These are phyloP conservation scores for Pseudozyma thailandica DNA, from an alignment of 1,284 basidiomycete genomes.

Conservation along the genomic window DNA sequence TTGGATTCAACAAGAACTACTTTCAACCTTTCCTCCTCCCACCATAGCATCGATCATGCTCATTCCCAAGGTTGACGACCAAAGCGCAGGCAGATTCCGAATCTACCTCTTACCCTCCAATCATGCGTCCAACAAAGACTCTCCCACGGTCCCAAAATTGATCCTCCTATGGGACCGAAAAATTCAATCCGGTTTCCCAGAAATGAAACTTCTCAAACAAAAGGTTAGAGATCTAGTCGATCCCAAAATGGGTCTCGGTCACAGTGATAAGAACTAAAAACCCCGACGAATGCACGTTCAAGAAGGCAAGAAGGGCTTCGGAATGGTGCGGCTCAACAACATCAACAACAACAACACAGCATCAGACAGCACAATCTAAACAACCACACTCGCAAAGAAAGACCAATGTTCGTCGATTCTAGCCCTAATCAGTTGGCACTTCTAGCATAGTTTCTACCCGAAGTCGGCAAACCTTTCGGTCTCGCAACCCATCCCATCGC, in stretches of 20 bases:
- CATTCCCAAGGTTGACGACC: slow-evolving; percentile 17
- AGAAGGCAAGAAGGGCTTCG: not conserved
- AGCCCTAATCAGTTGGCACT: not conserved
- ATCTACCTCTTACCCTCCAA: slow-evolving; percentile 16
- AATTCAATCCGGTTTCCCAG: slow-evolving; percentile 22
- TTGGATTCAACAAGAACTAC: slow-evolving; percentile 43
- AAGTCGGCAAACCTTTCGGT: slow-evolving; percentile 7
- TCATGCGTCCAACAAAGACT: too few relatives aligned
- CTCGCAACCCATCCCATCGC: slow-evolving; percentile 56
- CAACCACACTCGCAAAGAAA: too few relatives aligned
- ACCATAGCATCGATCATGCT: slow-evolving; percentile 13
- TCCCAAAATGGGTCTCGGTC: slow-evolving; percentile 16
- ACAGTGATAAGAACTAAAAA: slow-evolving; percentile 23
- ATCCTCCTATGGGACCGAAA: slow-evolving; percentile 35
- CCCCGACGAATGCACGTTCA: not conserved
- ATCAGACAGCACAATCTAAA: too few relatives aligned
- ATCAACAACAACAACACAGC: too few relatives aligned
- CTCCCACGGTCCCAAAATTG: not conserved
- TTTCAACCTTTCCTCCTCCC: slow-evolving; percentile 30
- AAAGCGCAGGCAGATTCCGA: slow-evolving; percentile 15
- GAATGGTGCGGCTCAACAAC: too few relatives aligned
- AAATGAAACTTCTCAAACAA: slow-evolving; percentile 35
- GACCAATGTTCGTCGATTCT: too few relatives aligned
- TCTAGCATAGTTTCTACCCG: slow-evolving; percentile 33
- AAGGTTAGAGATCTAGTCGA: slow-evolving; percentile 26